A percentile compares a stretch with the other conserved stretches of the same genome.
Conservation (phyloP, 2,329 filamentous ascomycete species). For the Colletotrichum magnum region DNA sequence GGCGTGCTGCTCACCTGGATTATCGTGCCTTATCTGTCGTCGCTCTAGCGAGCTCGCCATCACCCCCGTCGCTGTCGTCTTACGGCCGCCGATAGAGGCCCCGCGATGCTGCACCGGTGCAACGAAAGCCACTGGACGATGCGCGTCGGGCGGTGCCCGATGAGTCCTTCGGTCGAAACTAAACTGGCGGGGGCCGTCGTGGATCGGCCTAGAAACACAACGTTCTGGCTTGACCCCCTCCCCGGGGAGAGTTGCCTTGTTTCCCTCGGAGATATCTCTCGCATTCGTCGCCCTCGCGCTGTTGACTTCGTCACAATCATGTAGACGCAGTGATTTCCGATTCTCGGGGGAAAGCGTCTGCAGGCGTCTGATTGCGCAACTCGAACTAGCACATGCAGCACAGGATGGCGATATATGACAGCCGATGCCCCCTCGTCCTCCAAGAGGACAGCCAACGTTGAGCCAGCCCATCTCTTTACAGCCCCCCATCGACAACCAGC, state of each 20-base stretch:
- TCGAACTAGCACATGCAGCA: not conserved
- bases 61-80: slow-evolving; percentile 32
- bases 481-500: no score
- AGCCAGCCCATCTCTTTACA: no score
- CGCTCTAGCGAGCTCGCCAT: slow-evolving; percentile 19
- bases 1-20: not conserved
- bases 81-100: slow-evolving; percentile 16
- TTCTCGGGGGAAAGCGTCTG: not conserved
- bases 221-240: not conserved
- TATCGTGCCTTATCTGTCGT: no score
- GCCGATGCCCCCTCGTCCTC: no score
- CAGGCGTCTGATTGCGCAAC: slow-evolving; percentile 9
- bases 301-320: not conserved
- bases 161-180: not conserved
- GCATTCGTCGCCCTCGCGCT: slow-evolving; percentile 1
- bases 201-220: not conserved
- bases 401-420: not conserved
- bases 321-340: not conserved
- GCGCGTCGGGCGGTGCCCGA: slow-evolving; percentile 13
- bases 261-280: slow-evolving; percentile 14
- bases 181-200: not conserved
- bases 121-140: slow-evolving; percentile 8
- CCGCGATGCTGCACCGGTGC: slow-evolving; percentile 8
- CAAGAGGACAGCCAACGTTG: no score
- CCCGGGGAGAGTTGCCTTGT: slow-evolving; percentile 6